phyloP scores from a whole-genome alignment of 108 stramenopile genomes.

The Ochromonas danica region DNA sequence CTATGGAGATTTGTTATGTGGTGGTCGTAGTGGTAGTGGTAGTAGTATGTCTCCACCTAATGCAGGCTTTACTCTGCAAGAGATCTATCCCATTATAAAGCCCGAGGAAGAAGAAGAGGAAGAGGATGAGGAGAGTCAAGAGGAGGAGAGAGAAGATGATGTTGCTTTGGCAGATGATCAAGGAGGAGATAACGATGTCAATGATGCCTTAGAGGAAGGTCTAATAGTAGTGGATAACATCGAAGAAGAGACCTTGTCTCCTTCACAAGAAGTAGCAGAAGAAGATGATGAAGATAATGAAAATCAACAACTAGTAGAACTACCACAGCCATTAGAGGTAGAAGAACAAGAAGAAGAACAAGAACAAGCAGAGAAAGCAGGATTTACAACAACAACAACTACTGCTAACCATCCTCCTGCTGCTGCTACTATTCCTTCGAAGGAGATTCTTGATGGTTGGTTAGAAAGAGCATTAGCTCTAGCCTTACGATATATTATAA shows the following conservation, averaged over 20 bases:
- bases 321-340: too few species aligned
- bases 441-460: not conserved
- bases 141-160: too few species aligned
- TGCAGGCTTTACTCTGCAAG: not conserved
- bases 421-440: not conserved
- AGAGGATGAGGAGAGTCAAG: too few species aligned
- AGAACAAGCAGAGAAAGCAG: too few species aligned
- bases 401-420: too few species aligned
- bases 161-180: too few species aligned
- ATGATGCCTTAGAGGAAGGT: not conserved
- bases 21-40: not conserved
- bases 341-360: too few species aligned
- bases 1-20: conserved; percentile 7
- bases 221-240: not conserved
- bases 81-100: not conserved
- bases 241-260: not conserved
- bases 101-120: not conserved
- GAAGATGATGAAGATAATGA: not conserved
- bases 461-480: not conserved
- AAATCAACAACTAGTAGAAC: too few species aligned
- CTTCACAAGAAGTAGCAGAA: not conserved
- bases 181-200: not conserved
- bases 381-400: too few species aligned
- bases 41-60: too few species aligned
- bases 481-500: not conserved